phyloP scores from a whole-genome alignment of 2,329 filamentous ascomycete genomes.

The Exophiala calicioides region DNA sequence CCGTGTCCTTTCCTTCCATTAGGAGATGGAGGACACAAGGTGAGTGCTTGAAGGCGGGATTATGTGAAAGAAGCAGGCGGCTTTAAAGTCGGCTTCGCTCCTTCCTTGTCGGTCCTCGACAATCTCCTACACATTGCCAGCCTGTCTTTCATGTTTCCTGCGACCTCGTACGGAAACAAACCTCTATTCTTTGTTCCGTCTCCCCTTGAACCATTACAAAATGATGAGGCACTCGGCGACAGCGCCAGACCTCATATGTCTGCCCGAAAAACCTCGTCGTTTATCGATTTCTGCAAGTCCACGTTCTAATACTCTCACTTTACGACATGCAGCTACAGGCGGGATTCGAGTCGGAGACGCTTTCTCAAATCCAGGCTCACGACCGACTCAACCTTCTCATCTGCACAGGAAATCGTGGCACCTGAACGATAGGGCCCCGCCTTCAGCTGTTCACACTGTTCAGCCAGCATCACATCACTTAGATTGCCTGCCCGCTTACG shows the following conservation, averaged over 20 bases:
- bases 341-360: not conserved
- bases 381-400: not conserved
- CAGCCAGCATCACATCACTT: constrained; percentile 1
- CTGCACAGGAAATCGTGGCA: constrained; percentile 17
- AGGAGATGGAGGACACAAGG: not conserved
- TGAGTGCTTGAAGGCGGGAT: too few relatives aligned
- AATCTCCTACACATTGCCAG: constrained; percentile 6
- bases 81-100: not conserved
- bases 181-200: constrained; percentile 6
- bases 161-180: not conserved
- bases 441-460: constrained; percentile 7
- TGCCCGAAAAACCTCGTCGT: constrained; percentile 17
- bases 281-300: constrained; percentile 22
- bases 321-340: constrained; percentile 16
- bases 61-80: not conserved
- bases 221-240: not conserved
- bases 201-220: not conserved
- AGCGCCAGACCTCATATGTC: constrained; percentile 5
- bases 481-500: constrained; percentile 14
- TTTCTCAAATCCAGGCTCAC: not conserved
- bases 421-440: constrained; percentile 8
- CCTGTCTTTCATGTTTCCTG: constrained; percentile 10
- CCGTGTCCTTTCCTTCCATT: not conserved
- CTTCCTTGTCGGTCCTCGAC: constrained; percentile 5
- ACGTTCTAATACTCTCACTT: constrained; percentile 18